Evolutionary conservation across 306 rosid species (phyloP).

Genomic region (Oemleria cerasiformis): DNA sequence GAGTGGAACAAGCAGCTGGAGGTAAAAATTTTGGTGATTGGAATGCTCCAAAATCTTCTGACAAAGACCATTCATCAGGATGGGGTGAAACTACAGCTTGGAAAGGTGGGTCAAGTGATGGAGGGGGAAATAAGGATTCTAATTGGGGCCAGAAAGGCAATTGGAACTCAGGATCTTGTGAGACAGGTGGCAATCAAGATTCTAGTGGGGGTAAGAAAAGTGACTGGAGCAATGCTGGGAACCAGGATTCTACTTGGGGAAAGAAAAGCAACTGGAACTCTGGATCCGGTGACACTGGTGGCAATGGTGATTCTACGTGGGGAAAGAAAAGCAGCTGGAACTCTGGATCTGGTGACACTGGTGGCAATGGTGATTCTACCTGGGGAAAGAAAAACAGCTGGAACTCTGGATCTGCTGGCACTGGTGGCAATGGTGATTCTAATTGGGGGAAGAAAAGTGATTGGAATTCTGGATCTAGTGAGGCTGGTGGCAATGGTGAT

Average conservation of each 20-base stretch:
- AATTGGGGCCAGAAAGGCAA: slow-evolving; percentile 33
- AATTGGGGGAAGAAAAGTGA: slow-evolving; percentile 41
- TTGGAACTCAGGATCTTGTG: slow-evolving; percentile 32
- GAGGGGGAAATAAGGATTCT: slow-evolving; percentile 16
- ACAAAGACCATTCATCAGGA: not conserved
- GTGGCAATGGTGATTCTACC: slow-evolving; percentile 21
- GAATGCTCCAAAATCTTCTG: not conserved
- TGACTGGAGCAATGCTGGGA: slow-evolving; percentile 35
- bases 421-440: slow-evolving; percentile 31
- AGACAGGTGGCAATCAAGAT: slow-evolving; percentile 30
- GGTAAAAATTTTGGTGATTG: not conserved
- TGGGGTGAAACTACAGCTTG: slow-evolving; percentile 6
- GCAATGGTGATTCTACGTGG: slow-evolving; percentile 13
- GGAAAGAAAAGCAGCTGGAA: slow-evolving; percentile 37
- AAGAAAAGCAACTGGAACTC: slow-evolving; percentile 18
- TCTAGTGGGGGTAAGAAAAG: slow-evolving; percentile 41
- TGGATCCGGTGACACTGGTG: slow-evolving; percentile 8
- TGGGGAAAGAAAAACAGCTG: slow-evolving; percentile 37
- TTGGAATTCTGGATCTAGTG: slow-evolving; percentile 39
- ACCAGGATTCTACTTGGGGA: slow-evolving; percentile 34
- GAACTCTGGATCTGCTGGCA: slow-evolving; percentile 27
- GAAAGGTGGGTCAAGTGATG: not conserved
- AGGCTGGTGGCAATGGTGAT: not conserved
- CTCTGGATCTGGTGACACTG: slow-evolving; percentile 15
- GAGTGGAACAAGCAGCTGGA: not conserved